Percentiles rank a stretch among this genome's conserved stretches.
phyloP scores from a whole-genome alignment of 129 eudicot species.

The Tagetes erecta region DNA sequence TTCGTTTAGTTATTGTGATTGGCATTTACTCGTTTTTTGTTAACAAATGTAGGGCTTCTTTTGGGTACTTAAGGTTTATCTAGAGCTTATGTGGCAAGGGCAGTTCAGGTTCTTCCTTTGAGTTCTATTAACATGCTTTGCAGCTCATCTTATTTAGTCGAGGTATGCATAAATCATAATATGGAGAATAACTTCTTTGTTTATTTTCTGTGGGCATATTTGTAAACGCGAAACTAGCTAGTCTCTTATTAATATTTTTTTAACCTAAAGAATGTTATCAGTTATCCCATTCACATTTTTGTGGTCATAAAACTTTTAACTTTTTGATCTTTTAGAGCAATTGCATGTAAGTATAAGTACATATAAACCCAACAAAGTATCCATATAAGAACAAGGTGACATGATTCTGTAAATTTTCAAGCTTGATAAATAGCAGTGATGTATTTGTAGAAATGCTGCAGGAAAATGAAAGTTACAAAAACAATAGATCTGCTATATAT shows the following conservation, averaged over 20 bases:
- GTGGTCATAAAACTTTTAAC: background rate
- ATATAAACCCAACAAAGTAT: background rate
- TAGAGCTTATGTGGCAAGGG: slow-evolving; percentile 28
- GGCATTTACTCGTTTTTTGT: background rate
- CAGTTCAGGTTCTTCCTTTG: slow-evolving; percentile 24
- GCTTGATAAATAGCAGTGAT: too few species aligned
- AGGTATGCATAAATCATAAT: slow-evolving; percentile 29
- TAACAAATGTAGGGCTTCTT: slow-evolving; percentile 19
- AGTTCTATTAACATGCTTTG: slow-evolving; percentile 24
- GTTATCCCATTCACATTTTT: slow-evolving; percentile 5
- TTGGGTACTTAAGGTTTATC: background rate
- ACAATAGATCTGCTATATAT: slow-evolving; percentile 10
- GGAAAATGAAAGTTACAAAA: too few species aligned
- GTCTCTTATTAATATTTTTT: slow-evolving; percentile 6
- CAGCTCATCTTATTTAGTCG: slow-evolving; percentile 18
- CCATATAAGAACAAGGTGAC: background rate
- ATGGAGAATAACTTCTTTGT: slow-evolving; percentile 17
- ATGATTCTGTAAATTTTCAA: too few species aligned
- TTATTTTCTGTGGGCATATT: slow-evolving; percentile 11
- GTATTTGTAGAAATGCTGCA: too few species aligned
- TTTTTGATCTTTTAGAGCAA: background rate
- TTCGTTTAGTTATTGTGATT: background rate
- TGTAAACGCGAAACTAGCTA: slow-evolving; percentile 3
- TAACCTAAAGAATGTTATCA: background rate
- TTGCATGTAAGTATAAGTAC: background rate